Conservation (phyloP, 257 asterid species). For the Ilex asprella region DNA sequence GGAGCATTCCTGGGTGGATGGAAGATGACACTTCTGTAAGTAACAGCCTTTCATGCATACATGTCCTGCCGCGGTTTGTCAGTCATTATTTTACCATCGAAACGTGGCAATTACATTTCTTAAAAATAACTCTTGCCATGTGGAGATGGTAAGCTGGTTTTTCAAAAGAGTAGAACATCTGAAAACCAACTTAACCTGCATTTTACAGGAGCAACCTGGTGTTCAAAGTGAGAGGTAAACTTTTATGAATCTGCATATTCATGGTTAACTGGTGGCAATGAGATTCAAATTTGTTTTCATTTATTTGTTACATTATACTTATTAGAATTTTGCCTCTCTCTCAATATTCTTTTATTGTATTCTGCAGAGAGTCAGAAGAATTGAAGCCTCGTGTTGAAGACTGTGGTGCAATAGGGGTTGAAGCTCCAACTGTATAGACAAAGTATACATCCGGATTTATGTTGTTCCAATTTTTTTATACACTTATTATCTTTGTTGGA, state of each 20-base stretch:
- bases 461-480: background rate
- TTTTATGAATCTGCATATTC: background rate
- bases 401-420: too few relatives aligned
- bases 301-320: background rate
- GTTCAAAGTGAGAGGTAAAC: background rate
- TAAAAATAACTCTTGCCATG: background rate
- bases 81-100: background rate
- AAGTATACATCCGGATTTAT: background rate
- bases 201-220: background rate
- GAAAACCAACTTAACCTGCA: too few relatives aligned
- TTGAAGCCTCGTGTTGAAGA: background rate
- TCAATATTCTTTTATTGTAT: too few relatives aligned
- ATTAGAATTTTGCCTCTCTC: too few relatives aligned
- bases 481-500: background rate
- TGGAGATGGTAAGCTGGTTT: too few relatives aligned
- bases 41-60: background rate
- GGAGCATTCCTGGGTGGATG: conserved; percentile 46
- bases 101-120: background rate
- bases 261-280: background rate
- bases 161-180: too few relatives aligned
- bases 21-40: conserved; percentile 9
- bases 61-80: background rate
- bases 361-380: background rate
- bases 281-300: background rate
- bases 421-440: too few relatives aligned